Conservation (phyloP, 345 rosid genomes). For the Eucalyptus regnans region DNA sequence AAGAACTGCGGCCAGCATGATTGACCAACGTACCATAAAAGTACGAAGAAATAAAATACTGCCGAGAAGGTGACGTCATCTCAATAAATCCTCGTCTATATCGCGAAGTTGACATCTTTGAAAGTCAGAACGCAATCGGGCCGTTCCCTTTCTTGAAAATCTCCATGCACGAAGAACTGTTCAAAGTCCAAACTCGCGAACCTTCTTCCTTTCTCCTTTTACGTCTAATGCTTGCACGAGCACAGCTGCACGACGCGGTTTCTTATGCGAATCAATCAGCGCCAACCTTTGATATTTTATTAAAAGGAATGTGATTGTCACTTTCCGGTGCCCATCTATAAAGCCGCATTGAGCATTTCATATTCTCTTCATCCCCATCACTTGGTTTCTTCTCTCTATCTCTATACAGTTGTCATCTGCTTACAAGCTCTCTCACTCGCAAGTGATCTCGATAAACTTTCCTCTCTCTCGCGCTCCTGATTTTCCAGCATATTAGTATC, state of each 20-base stretch:
- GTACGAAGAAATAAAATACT: not conserved
- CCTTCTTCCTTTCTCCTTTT: not conserved
- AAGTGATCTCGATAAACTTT: no score
- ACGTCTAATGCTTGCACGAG: not conserved
- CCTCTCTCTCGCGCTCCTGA: no score
- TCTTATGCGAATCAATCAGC: not conserved
- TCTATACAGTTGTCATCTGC: no score
- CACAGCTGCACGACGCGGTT: not conserved
- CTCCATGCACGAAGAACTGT: not conserved
- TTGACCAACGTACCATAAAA: not conserved
- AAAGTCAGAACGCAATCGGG: not conserved
- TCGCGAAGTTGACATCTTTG: not conserved
- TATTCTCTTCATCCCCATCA: no score
- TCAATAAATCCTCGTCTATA: not conserved
- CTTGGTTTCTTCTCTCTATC: no score
- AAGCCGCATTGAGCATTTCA: no score
- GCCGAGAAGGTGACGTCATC: not conserved
- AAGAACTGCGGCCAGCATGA: not conserved
- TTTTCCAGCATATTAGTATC: no score
- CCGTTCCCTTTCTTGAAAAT: no score
- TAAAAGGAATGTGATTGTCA: not conserved
- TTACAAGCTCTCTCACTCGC: no score
- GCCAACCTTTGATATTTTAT: not conserved
- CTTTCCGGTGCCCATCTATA: no score
- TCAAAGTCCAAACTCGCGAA: not conserved